These are phyloP conservation scores for Sphaerulina populicola DNA, from an alignment of 2,329 filamentous ascomycete genomes.

Conservation along the genomic window DNA sequence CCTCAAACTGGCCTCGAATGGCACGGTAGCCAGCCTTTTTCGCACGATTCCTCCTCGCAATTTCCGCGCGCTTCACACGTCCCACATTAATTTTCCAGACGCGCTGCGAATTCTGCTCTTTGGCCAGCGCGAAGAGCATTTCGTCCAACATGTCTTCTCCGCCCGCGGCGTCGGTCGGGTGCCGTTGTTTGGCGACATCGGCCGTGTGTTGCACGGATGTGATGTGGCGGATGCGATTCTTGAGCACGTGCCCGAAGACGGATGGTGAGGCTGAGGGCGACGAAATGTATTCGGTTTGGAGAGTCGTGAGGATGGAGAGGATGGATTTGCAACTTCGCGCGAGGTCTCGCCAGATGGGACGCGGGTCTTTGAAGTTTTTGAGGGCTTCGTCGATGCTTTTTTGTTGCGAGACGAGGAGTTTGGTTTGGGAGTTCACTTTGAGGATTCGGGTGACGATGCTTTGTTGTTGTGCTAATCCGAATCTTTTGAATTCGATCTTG, in stretches of 20 bases:
- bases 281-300: too few species aligned
- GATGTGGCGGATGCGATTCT: background rate
- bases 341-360: too few species aligned
- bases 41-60: background rate
- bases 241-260: background rate
- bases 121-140: background rate
- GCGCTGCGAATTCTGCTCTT: background rate
- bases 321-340: too few species aligned
- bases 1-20: background rate
- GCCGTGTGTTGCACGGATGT: background rate
- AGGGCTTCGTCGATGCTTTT: too few species aligned
- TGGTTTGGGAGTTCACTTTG: too few species aligned
- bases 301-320: too few species aligned
- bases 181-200: background rate
- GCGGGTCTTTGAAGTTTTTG: too few species aligned
- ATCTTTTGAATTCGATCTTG: too few species aligned
- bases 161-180: background rate
- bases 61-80: background rate
- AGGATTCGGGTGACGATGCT: too few species aligned
- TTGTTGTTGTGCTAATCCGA: too few species aligned
- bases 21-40: background rate
- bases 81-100: background rate
- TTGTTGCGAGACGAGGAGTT: too few species aligned
- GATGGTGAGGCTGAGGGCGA: too few species aligned
- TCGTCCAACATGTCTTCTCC: background rate